Conservation (phyloP, 1,284 basidiomycete genomes). For the Uromyces viciae-fabae region DNA sequence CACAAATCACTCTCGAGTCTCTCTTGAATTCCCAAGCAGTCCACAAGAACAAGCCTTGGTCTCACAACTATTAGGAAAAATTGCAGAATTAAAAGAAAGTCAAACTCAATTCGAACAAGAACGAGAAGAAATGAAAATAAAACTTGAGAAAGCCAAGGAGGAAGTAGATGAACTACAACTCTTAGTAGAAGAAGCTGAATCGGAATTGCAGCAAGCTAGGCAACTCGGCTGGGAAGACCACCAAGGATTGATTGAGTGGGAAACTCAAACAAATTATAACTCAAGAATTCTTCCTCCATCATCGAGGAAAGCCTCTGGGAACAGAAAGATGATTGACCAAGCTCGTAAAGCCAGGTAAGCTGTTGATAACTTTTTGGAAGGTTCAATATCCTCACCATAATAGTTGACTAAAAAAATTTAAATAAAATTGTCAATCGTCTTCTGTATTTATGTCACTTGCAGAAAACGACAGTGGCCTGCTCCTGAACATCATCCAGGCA, state of each 20-base stretch:
- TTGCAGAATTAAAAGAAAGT: constrained; percentile 70
- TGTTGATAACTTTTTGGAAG: not conserved
- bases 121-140: constrained; percentile 63
- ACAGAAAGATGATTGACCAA: constrained; percentile 42
- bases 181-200: constrained; percentile 68
- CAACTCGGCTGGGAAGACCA: constrained; percentile 52
- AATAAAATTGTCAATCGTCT: not conserved
- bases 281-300: not conserved
- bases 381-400: too few relatives aligned
- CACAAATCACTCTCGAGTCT: not conserved
- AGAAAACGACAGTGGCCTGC: constrained; percentile 43
- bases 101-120: constrained; percentile 68
- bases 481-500: constrained; percentile 26
- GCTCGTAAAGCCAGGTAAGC: constrained; percentile 31
- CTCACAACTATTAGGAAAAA: constrained; percentile 69
- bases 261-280: not conserved
- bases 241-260: constrained; percentile 34
- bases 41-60: constrained; percentile 62
- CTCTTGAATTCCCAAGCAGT: not conserved
- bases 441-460: not conserved
- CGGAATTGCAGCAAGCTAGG: constrained; percentile 59
- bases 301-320: constrained; percentile 31
- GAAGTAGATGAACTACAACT: constrained; percentile 68
- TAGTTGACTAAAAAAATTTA: too few relatives aligned
- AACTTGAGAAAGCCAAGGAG: constrained; percentile 65